Evolutionary conservation across 177 flowering plant genomes (phyloP), one percentile per base, ranked within the genome.

Genomic region (Vitis hybrid): DNA sequence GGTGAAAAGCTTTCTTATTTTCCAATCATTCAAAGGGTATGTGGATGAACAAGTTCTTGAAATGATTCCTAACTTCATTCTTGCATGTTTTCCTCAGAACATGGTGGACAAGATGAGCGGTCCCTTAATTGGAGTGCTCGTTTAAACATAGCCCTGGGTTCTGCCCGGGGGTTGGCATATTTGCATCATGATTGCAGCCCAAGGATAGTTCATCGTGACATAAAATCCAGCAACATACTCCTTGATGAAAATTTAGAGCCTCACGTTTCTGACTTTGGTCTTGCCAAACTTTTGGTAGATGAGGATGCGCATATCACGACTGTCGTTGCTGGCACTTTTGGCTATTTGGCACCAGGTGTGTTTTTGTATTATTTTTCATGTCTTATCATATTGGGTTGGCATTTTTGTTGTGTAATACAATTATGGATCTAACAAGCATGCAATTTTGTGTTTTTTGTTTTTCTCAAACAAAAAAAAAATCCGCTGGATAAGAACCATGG

Each of bases 291-390:
- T 63, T 82, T 95, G 74, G 89, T 87, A 11, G 98, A 95, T 55
- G 97, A 91, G 78, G 97, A 91, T 65, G 85, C 97, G n/a, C 97
- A 95, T 80, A 90, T 93, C 59, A 95, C 98, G 10, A 95, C 98
- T 18, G 94, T 93, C 9, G 98, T 95, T 72, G 97, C 99, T 55
- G 99, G 99, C 65, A 93, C 99, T 52, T 95, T 95, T 74, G 99
- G 99, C 69, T 95, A 95, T 82, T 67, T 95, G 57, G 97, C 97
- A 60, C 99, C 99, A 80, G 97, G 97, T 93, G 2, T 19, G 74
- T 73, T 62, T 30, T n/a, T 71, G 46, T 61, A 3, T 5, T 68
- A 27, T 57, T 52, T 50, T 49, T 55, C 32, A 18, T 57, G 52
- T 56, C 40, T 56, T 46, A 11, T 51, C 50, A 24, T 14, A n/a